Evolutionary conservation across 495 filamentous ascomycete genomes (phyloP), one percentile per base, ranked within the genome.

Genomic region (Gamarada debralockiae): DNA sequence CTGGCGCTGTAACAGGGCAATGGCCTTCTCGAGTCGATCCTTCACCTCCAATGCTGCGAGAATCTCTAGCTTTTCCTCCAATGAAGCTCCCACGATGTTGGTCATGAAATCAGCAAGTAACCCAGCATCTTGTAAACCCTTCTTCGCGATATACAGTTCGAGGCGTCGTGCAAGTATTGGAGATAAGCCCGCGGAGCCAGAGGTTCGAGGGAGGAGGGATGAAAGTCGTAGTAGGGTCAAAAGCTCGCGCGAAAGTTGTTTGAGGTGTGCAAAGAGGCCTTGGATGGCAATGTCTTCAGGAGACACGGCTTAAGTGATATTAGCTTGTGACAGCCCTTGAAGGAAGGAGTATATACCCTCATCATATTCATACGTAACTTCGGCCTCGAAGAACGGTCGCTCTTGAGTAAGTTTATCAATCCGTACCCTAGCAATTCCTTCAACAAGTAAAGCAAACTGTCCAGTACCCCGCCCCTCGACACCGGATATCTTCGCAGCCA

Each of bases 101-200:
- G 88, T 82, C 89, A 97, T 95, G 58, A 97, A 96, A 64, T 99
- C 95, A 7, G 93, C 93, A n/a, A 99, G 73, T 7, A 79, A 74
- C 6, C 92, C 93, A 3, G 93, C 91, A 50, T 96, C 87, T 29
- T 74, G 67, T 29, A 88, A 61, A 46, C 86, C 84, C 55, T 92
- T 92, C 65, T 79, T 82, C 1, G 78, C 76, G 44, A 98, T 95
- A 61, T 89, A 91, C 6, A 91, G 65, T 65, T 96, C 90, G 13
- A 97, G 79, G 40, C 90, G 82, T 20, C 90, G 79, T 0, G 89
- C 86, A 34, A 96, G 77, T n/a, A 92, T 72, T 0, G 91, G 90
- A 4, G 90, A 90, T 13, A 97, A 63, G 9, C 80, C 78, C 27
- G 79, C 74, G 13, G 76, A 73, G 21, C 78, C 67, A 31, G 70